Evolutionary conservation across 2,329 filamentous ascomycete genomes (phyloP).

Genomic region (Colletotrichum tabaci): DNA sequence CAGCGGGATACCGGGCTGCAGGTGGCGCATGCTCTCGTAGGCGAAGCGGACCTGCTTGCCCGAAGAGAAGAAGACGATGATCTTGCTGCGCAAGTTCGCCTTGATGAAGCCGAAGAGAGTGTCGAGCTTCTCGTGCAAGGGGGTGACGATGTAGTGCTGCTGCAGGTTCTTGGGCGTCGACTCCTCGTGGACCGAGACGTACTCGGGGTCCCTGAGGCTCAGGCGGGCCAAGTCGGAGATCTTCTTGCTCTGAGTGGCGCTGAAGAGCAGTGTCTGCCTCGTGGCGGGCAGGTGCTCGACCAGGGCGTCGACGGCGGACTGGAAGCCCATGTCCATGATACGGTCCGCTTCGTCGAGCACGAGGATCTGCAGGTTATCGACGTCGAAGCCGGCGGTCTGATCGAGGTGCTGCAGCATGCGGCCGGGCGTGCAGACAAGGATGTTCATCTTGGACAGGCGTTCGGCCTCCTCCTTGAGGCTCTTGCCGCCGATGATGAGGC

Average conservation of each 20-base stretch:
- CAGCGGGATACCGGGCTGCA: conserved; percentile 94
- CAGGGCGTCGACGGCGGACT: conserved; percentile 90
- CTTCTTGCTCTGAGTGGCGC: conserved; percentile 94
- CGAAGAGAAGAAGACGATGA: conserved; percentile 94
- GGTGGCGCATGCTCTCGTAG: conserved; percentile 91
- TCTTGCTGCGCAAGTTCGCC: conserved; percentile 91
- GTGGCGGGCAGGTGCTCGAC: conserved; percentile 89
- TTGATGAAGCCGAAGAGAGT: conserved; percentile 95
- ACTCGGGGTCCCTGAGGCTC: conserved; percentile 91
- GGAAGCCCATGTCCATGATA: conserved; percentile 98
- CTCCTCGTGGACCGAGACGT: conserved; percentile 92
- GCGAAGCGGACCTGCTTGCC: conserved; percentile 97
- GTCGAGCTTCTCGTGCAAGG: conserved; percentile 90
- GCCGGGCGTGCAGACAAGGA: conserved; percentile 94
- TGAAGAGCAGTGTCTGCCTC: conserved; percentile 94
- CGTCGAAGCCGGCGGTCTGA: conserved; percentile 90
- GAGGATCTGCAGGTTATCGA: conserved; percentile 91
- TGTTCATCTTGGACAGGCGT: conserved; percentile 92
- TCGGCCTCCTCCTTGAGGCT: conserved; percentile 89
- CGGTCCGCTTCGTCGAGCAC: conserved; percentile 97
- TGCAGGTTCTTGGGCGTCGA: conserved; percentile 87
- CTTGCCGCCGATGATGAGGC: conserved; percentile 94
- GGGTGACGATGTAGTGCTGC: conserved; percentile 91
- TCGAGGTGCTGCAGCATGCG: conserved; percentile 96
- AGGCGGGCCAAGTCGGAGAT: conserved; percentile 92